Evolutionary conservation across 2,329 filamentous ascomycete genomes (phyloP).

Genomic region (Hypoxylon sp.): DNA sequence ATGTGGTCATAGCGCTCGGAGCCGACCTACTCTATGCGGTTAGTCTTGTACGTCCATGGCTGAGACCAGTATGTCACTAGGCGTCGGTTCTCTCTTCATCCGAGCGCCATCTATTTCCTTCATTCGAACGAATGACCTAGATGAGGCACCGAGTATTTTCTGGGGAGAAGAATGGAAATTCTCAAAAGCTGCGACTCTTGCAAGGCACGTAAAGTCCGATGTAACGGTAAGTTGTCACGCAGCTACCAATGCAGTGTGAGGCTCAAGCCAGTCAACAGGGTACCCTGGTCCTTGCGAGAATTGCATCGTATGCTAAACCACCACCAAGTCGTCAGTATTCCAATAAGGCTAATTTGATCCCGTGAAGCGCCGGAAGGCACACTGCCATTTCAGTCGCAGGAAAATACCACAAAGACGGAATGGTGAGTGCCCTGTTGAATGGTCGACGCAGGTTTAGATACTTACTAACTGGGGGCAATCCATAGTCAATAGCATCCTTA

Average conservation of each 20-base stretch:
- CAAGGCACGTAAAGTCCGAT: constrained; percentile 60
- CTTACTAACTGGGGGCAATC: neutral
- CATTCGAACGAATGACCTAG: neutral
- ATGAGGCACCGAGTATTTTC: neutral
- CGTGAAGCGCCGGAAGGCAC: constrained; percentile 27
- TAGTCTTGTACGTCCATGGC: constrained; percentile 12
- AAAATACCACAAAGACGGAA: constrained; percentile 47
- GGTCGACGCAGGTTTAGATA: neutral
- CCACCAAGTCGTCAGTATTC: neutral
- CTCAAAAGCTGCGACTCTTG: constrained; percentile 58
- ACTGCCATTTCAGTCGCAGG: constrained; percentile 50
- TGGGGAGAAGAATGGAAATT: constrained; percentile 19
- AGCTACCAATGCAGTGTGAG: constrained; percentile 11
- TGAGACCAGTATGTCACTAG: constrained; percentile 10
- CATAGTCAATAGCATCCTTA: constrained; percentile 26
- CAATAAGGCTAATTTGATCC: constrained; percentile 16
- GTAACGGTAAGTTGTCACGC: constrained; percentile 52
- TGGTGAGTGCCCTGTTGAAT: constrained; percentile 35
- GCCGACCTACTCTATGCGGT: constrained; percentile 28
- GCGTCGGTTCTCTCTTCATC: constrained; percentile 1
- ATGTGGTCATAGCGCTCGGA: constrained; percentile 16
- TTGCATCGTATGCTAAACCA: constrained; percentile 49
- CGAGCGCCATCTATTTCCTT: neutral
- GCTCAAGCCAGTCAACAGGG: constrained; percentile 32
- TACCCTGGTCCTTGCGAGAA: constrained; percentile 51